phyloP scores from a whole-genome alignment of 2,329 filamentous ascomycete genomes.

The Aspergillus arachidicola region DNA sequence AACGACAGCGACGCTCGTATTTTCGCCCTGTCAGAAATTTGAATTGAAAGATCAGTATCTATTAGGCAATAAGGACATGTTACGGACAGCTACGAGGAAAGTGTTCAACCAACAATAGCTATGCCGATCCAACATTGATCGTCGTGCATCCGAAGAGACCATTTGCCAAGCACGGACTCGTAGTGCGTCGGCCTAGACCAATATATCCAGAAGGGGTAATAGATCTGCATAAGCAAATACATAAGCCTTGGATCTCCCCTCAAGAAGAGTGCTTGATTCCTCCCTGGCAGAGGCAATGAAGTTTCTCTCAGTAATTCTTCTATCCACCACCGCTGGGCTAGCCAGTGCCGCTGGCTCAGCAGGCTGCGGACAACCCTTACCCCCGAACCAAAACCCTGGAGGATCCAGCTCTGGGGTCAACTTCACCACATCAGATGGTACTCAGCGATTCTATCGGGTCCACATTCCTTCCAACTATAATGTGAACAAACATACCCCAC shows the following conservation, averaged over 20 bases:
- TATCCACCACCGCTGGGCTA: conserved; percentile 16
- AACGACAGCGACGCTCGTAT: too few relatives aligned
- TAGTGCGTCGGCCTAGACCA: too few relatives aligned
- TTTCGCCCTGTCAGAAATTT: too few relatives aligned
- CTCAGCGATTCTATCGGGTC: conserved; percentile 26
- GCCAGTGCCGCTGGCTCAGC: conserved; percentile 11
- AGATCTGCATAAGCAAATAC: neutral
- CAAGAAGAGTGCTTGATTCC: neutral
- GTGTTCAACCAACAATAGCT: too few relatives aligned
- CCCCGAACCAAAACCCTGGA: conserved; percentile 7
- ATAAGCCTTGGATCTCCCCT: neutral
- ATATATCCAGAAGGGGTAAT: too few relatives aligned
- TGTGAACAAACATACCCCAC: conserved; percentile 35
- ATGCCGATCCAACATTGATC: too few relatives aligned
- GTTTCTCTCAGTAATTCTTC: neutral
- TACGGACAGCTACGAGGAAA: too few relatives aligned
- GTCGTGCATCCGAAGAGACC: too few relatives aligned
- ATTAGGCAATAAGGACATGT: too few relatives aligned
- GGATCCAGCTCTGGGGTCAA: conserved; percentile 8
- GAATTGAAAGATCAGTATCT: too few relatives aligned
- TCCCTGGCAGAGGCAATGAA: neutral
- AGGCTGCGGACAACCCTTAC: conserved; percentile 23
- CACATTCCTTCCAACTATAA: conserved; percentile 39
- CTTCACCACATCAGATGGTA: conserved; percentile 21
- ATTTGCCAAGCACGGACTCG: too few relatives aligned